Conservation (phyloP, 331 rosid genomes). For the Cydonia oblonga region DNA sequence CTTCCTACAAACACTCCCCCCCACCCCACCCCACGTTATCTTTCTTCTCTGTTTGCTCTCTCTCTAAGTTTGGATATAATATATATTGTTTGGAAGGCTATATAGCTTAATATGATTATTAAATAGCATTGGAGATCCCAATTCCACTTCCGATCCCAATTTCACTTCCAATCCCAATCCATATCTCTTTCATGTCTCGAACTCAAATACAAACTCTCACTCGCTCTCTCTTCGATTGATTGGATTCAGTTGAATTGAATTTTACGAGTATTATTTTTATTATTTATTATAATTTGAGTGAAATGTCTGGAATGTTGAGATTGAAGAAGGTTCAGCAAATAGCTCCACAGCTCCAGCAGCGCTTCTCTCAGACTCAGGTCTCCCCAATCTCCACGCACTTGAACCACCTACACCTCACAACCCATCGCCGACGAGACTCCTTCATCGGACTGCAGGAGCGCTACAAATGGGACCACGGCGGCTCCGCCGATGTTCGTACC, state of each 20-base stretch:
- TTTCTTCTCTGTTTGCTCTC: neutral
- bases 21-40: neutral
- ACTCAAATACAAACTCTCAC: neutral
- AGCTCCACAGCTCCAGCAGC: conserved; percentile 15
- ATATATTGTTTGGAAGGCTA: neutral
- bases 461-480: conserved; percentile 84
- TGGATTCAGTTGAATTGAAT: neutral
- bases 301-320: conserved; percentile 56
- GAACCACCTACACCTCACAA: conserved; percentile 27
- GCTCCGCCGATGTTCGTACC: conserved; percentile 43
- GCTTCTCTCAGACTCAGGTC: conserved; percentile 27
- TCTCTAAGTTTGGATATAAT: neutral
- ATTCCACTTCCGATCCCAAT: neutral
- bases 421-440: conserved; percentile 41
- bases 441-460: conserved; percentile 61
- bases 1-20: conserved; percentile 8
- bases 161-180: neutral
- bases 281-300: neutral
- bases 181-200: neutral
- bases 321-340: conserved; percentile 53
- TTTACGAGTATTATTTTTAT: neutral
- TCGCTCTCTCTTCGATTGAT: neutral
- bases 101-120: neutral
- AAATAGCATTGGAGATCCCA: neutral
- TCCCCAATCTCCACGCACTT: conserved; percentile 43